phyloP scores from a whole-genome alignment of 2,329 filamentous ascomycete species.

The Epichloe coenophiala region DNA sequence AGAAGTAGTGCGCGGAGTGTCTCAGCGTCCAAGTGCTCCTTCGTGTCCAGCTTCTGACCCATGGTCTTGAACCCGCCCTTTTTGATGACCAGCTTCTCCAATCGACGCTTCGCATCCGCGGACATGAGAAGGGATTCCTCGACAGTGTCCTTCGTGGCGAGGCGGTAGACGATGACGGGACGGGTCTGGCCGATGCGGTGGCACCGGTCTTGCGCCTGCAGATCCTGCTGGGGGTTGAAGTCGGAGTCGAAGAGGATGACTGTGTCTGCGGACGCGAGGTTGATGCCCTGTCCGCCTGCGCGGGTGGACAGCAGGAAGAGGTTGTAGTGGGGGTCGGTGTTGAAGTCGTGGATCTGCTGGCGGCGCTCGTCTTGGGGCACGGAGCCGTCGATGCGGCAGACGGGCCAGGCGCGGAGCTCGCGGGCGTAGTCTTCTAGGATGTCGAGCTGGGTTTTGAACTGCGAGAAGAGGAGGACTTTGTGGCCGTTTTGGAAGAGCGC shows the following conservation, averaged over 20 bases:
- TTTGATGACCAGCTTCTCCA: constrained; percentile 91
- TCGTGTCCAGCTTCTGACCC: constrained; percentile 42
- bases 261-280: constrained; percentile 80
- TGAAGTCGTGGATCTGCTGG: constrained; percentile 61
- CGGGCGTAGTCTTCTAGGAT: constrained; percentile 75
- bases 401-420: constrained; percentile 63
- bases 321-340: constrained; percentile 48
- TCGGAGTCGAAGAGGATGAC: constrained; percentile 81
- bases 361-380: constrained; percentile 63
- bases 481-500: constrained; percentile 60
- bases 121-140: constrained; percentile 78
- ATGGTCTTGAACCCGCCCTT: constrained; percentile 74
- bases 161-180: constrained; percentile 84
- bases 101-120: constrained; percentile 78
- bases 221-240: constrained; percentile 94
- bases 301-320: constrained; percentile 83
- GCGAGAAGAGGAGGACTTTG: constrained; percentile 91
- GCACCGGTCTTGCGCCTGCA: constrained; percentile 90
- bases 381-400: constrained; percentile 82
- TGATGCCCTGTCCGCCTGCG: constrained; percentile 91
- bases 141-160: constrained; percentile 86
- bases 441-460: constrained; percentile 90
- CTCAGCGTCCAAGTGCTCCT: constrained; percentile 45
- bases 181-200: constrained; percentile 89
- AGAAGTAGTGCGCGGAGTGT: constrained; percentile 48